Conservation (phyloP, 2,329 filamentous ascomycete species). For the Colletotrichum tanaceti region DNA sequence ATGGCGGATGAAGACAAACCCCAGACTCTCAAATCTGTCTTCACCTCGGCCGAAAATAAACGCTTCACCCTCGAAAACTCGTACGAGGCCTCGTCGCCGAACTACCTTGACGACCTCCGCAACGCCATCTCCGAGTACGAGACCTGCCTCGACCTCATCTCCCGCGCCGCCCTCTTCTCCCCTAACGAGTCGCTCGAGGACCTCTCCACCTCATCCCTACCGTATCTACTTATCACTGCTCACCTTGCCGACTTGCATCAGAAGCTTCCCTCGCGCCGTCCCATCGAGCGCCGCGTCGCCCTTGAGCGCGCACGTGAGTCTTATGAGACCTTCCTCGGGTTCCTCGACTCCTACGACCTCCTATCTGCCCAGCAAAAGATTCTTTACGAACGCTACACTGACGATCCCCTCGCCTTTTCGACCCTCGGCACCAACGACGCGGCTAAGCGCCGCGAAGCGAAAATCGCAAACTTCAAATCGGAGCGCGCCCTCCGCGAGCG, state of each 20-base stretch:
- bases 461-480: slow-evolving; percentile 85
- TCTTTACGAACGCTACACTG: slow-evolving; percentile 78
- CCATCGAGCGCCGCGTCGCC: slow-evolving; percentile 68
- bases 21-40: slow-evolving; percentile 62
- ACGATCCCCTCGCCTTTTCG: slow-evolving; percentile 78
- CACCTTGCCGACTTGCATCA: slow-evolving; percentile 83
- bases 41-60: slow-evolving; percentile 62
- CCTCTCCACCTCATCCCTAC: slow-evolving; percentile 83
- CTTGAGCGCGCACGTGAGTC: slow-evolving; percentile 73
- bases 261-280: slow-evolving; percentile 67
- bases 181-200: slow-evolving; percentile 91
- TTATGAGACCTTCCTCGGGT: slow-evolving; percentile 83
- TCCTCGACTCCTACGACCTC: slow-evolving; percentile 82
- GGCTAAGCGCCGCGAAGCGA: slow-evolving; percentile 78
- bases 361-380: slow-evolving; percentile 73
- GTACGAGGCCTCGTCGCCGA: slow-evolving; percentile 70
- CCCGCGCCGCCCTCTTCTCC: slow-evolving; percentile 84
- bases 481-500: slow-evolving; percentile 88
- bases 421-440: slow-evolving; percentile 70
- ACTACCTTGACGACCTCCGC: slow-evolving; percentile 75
- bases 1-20: slow-evolving; percentile 57
- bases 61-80: slow-evolving; percentile 70
- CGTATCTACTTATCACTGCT: slow-evolving; percentile 84
- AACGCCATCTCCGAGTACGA: slow-evolving; percentile 77
- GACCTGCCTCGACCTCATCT: slow-evolving; percentile 76